These are phyloP conservation scores for Sporothrix sp. DNA, from an alignment of 2,329 filamentous ascomycete species.

Conservation along the genomic window DNA sequence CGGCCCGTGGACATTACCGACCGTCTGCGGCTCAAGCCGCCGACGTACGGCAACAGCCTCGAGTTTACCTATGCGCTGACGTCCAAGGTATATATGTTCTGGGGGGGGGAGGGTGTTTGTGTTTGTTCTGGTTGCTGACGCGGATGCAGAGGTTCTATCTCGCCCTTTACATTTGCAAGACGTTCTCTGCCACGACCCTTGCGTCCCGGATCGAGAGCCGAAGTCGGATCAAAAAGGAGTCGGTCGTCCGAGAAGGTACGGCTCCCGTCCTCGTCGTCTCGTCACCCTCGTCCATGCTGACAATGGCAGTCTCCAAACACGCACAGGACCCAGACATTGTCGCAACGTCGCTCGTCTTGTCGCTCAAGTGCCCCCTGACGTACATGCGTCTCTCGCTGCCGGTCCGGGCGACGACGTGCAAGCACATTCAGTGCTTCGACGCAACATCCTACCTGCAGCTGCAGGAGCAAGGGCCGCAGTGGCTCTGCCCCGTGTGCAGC, in stretches of 20 bases:
- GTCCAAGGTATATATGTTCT: conserved; percentile 51
- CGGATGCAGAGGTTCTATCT: conserved; percentile 58
- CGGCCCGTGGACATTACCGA: conserved; percentile 85
- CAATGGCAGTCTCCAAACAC: conserved; percentile 58
- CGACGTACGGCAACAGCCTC: conserved; percentile 64
- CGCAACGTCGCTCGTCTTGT: conserved; percentile 78
- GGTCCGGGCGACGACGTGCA: conserved; percentile 69
- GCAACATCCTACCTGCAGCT: conserved; percentile 84
- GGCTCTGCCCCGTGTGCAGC: conserved; percentile 92
- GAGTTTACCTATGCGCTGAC: conserved; percentile 90
- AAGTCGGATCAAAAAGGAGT: conserved; percentile 67
- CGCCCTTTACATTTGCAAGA: conserved; percentile 64
- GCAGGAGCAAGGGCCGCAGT: conserved; percentile 92
- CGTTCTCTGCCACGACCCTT: conserved; percentile 61
- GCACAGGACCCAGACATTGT: conserved; percentile 83
- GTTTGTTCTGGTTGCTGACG: no score
- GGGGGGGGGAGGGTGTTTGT: no score
- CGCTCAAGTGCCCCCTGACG: conserved; percentile 84
- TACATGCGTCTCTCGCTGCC: conserved; percentile 73
- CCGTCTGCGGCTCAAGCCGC: conserved; percentile 57
- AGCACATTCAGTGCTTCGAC: conserved; percentile 92
- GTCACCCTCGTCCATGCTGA: no score
- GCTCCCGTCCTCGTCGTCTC: no score
- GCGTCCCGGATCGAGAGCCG: conserved; percentile 55
- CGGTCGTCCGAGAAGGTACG: conserved; percentile 81